Base-by-base conservation (phyloP, 225 moss, liverwort and hornwort species). In the Pleurozium schreberi region DNA sequence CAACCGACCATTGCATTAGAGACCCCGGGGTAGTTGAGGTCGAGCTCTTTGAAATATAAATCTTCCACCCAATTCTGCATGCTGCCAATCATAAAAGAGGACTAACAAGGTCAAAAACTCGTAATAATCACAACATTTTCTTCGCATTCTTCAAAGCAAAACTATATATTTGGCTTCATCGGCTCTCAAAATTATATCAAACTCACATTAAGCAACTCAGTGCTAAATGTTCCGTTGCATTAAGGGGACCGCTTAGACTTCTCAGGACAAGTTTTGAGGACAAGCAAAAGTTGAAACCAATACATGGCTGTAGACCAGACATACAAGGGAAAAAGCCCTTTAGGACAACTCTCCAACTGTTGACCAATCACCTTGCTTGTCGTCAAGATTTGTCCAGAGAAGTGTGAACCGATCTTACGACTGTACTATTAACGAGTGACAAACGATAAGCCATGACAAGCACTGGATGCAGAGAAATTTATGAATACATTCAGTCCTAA, bases 1-100 rank as follows among this genome's bases (percentile, higher is more conserved):
- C 85, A 61, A 85, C 94, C 69, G 57, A 97, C 98, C 95, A 97
- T 93, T 73, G 96, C 97, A 93, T 96, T 93, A 85, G 91, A 93
- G 43, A 99, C 92, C 52, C 96, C 97, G 34, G 96, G 98, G 82
- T 99, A 99, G 84, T 96, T 96, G 74, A 99, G 97, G 93, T 98
- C 97, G 84, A 99, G 90, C 95, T 99, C 95, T 94, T 91, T 96
- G 66, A 99, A 99, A 90, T 90, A 97, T 87, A 99, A 93, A 92
- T 99, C 97, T 92, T 99, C 97, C 57, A 94, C 96, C 98, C 98
- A 98, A 87, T 98, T 98, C 82, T 96, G 96, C 93, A 95, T 93
- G 81, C 98, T 97, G 93, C 75, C 87, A 87, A 86, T 78, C 78
- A 79, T 73, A 71, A 82, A 38, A 65, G 53, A 68, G 62, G 52